Percentiles rank a stretch among this genome's conserved stretches.
These are phyloP conservation scores for Neurospora tetraspora DNA, from an alignment of 495 filamentous ascomycete genomes.

Conservation along the genomic window DNA sequence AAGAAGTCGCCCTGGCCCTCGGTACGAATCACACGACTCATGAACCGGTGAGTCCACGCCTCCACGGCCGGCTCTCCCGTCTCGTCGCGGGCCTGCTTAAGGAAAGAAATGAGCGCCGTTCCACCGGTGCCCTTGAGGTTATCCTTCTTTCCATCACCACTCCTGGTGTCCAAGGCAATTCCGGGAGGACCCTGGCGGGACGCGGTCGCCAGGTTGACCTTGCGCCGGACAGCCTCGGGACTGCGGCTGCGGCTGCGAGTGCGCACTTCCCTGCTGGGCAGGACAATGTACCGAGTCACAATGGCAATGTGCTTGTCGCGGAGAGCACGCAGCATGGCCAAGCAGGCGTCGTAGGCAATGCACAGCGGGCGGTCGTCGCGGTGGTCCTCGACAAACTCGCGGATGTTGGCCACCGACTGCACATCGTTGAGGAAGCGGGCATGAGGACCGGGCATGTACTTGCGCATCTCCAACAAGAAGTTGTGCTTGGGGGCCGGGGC, in stretches of 20 bases:
- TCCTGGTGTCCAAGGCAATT: slow-evolving; percentile 19
- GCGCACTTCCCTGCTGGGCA: slow-evolving; percentile 47
- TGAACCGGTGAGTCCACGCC: slow-evolving; percentile 65
- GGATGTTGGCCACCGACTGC: slow-evolving; percentile 74
- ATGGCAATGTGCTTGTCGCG: slow-evolving; percentile 95
- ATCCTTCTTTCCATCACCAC: slow-evolving; percentile 25
- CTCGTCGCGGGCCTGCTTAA: slow-evolving; percentile 93
- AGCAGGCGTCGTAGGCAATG: slow-evolving; percentile 80
- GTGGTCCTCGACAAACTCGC: slow-evolving; percentile 65
- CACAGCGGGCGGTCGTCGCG: slow-evolving; percentile 52
- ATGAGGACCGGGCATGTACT: slow-evolving; percentile 92
- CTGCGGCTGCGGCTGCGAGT: slow-evolving; percentile 36
- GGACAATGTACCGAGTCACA: slow-evolving; percentile 89
- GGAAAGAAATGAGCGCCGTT: slow-evolving; percentile 83
- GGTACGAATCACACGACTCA: slow-evolving; percentile 43
- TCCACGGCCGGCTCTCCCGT: slow-evolving; percentile 87
- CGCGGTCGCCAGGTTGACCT: slow-evolving; percentile 57
- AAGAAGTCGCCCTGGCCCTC: slow-evolving; percentile 43
- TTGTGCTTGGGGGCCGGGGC: slow-evolving; percentile 59
- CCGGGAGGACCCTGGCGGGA: slow-evolving; percentile 32
- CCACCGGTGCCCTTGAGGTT: slow-evolving; percentile 85
- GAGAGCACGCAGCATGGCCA: slow-evolving; percentile 81
- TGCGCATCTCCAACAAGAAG: slow-evolving; percentile 93
- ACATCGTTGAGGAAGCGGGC: slow-evolving; percentile 80
- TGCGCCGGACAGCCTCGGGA: slow-evolving; percentile 31